Conservation (phyloP, 2,329 filamentous ascomycete species). For the Talaromyces sp. region DNA sequence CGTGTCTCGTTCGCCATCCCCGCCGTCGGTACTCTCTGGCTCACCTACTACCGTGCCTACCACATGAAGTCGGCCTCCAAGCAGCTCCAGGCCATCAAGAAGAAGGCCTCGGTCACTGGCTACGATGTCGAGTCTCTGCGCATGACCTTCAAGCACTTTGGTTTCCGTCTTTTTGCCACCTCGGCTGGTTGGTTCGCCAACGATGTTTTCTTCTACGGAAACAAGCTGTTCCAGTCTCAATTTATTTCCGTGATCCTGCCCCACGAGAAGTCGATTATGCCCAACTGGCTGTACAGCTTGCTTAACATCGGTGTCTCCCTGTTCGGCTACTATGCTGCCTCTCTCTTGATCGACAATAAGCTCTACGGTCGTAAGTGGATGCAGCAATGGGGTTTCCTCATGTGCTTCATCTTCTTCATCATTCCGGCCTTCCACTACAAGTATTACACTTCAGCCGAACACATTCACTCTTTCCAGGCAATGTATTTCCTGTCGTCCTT, state of each 20-base stretch:
- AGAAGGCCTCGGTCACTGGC: constrained; percentile 78
- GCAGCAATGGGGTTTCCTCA: constrained; percentile 89
- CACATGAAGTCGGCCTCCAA: constrained; percentile 88
- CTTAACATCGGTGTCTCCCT: constrained; percentile 85
- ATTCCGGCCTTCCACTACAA: constrained; percentile 83
- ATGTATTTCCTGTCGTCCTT: constrained; percentile 98
- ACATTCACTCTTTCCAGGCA: constrained; percentile 86
- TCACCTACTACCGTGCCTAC: constrained; percentile 91
- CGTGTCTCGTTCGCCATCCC: constrained; percentile 88
- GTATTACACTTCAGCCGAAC: constrained; percentile 66
- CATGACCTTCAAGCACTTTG: constrained; percentile 75
- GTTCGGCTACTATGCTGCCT: constrained; percentile 82
- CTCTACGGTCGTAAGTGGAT: constrained; percentile 93
- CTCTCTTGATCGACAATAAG: constrained; percentile 89
- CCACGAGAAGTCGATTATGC: constrained; percentile 66
- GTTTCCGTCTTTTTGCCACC: constrained; percentile 78
- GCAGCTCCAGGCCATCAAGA: constrained; percentile 76
- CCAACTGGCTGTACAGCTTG: constrained; percentile 86
- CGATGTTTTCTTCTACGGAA: constrained; percentile 98
- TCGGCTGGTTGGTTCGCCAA: constrained; percentile 91
- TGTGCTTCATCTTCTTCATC: constrained; percentile 90
- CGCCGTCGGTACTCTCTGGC: constrained; percentile 84
- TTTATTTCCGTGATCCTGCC: constrained; percentile 80
- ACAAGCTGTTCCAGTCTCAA: constrained; percentile 91
- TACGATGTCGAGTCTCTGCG: constrained; percentile 83